Percentiles rank a stretch among this genome's conserved stretches.
Evolutionary conservation across 768 basidiomycete species (phyloP).

Genomic region (Psilocybe cubensis): DNA sequence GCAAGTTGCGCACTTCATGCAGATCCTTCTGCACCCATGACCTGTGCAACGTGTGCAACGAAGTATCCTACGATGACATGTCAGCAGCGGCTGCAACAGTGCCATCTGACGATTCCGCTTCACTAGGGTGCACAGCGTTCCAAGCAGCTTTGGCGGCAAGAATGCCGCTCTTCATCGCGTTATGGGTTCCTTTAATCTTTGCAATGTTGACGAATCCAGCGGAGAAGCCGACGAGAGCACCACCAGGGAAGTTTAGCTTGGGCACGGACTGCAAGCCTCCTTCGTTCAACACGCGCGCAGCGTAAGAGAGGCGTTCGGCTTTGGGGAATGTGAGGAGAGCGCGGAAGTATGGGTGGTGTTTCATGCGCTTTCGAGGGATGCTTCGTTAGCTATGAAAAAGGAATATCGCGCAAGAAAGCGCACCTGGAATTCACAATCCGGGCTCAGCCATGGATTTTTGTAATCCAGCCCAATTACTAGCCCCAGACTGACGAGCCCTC

Average conservation of each 20-base stretch:
- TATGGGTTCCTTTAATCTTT: constrained; percentile 98
- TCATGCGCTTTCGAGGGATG: constrained; percentile 64
- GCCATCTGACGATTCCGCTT: constrained; percentile 12
- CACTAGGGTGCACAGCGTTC: constrained; percentile 50
- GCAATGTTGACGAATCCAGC: constrained; percentile 96
- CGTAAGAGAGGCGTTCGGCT: constrained; percentile 82
- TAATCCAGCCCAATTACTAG: constrained; percentile 95
- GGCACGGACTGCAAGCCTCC: constrained; percentile 94
- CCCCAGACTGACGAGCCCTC: constrained; percentile 86
- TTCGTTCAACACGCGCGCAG: constrained; percentile 88
- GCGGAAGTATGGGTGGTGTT: constrained; percentile 93
- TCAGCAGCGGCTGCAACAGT: constrained; percentile 42
- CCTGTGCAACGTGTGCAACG: constrained; percentile 51
- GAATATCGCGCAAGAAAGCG: constrained; percentile 20
- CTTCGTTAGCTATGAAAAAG: background rate
- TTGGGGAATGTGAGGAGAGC: constrained; percentile 71
- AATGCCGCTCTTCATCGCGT: constrained; percentile 99
- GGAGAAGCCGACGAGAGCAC: constrained; percentile 92
- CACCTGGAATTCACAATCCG: constrained; percentile 93
- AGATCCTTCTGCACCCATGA: constrained; percentile 91
- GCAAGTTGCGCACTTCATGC: constrained; percentile 87
- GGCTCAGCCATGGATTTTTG: constrained; percentile 88
- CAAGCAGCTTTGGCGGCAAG: constrained; percentile 90
- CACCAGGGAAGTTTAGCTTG: constrained; percentile 84
- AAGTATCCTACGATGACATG: constrained; percentile 73